Conservation (phyloP, 768 basidiomycete genomes). For the Rhodotorula graminis region DNA sequence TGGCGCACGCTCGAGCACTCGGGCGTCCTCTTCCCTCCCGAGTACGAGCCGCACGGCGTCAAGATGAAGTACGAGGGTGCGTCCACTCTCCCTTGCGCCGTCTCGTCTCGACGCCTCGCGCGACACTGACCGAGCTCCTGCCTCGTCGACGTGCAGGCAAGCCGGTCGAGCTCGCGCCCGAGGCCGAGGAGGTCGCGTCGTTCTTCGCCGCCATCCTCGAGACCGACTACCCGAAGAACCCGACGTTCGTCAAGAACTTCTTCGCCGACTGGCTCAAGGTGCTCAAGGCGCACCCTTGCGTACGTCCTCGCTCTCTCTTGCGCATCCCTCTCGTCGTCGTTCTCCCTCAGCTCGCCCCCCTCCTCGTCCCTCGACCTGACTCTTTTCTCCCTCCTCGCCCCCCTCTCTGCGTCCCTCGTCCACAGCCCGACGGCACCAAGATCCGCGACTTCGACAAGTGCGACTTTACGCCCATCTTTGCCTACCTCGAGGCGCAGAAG, state of each 20-base stretch:
- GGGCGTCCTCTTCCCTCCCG: conserved; percentile 92
- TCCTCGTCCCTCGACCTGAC: background rate
- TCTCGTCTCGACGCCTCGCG: background rate
- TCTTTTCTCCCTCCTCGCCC: background rate
- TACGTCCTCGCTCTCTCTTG: conserved; percentile 50
- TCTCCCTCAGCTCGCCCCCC: background rate
- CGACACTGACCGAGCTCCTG: background rate
- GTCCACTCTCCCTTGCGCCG: conserved; percentile 40
- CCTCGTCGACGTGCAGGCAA: conserved; percentile 56
- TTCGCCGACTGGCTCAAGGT: conserved; percentile 82
- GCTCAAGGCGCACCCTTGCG: conserved; percentile 75
- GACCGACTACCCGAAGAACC: conserved; percentile 84
- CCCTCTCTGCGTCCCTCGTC: no score
- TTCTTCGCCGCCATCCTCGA: conserved; percentile 92
- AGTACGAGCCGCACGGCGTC: conserved; percentile 77
- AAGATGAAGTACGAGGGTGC: conserved; percentile 94
- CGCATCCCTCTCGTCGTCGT: no score
- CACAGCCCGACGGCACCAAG: conserved; percentile 62
- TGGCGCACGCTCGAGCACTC: conserved; percentile 94
- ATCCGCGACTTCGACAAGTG: conserved; percentile 73
- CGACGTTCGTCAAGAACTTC: conserved; percentile 87
- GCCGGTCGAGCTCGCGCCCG: conserved; percentile 68
- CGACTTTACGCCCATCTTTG: conserved; percentile 92
- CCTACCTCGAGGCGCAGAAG: conserved; percentile 85
- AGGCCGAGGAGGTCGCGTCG: conserved; percentile 91